Percentiles rank a stretch among this genome's conserved stretches.
phyloP scores from a whole-genome alignment of 192 early-diverging fungal genomes.

The Podila verticillata region DNA sequence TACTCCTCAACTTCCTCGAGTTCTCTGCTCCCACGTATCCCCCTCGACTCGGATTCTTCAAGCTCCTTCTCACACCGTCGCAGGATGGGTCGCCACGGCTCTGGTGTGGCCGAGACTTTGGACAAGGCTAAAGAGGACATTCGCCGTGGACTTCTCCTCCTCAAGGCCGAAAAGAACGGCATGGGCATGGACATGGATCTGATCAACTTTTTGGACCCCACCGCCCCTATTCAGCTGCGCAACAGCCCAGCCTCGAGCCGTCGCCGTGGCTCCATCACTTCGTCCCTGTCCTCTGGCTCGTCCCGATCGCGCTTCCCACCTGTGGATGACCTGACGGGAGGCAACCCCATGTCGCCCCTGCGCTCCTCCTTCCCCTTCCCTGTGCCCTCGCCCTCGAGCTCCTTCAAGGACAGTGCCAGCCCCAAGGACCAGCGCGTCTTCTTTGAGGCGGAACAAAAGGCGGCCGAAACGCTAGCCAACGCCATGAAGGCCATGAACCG shows the following conservation, averaged over 20 bases:
- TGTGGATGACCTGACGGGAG: constrained; percentile 18
- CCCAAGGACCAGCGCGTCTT: constrained; percentile 46
- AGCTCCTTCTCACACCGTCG: constrained; percentile 41
- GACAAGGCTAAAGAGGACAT: constrained; percentile 58
- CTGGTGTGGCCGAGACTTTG: constrained; percentile 33
- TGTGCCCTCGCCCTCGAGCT: constrained; percentile 8
- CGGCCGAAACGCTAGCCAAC: constrained; percentile 40
- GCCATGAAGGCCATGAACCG: constrained; percentile 50
- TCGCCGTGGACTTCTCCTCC: constrained; percentile 41
- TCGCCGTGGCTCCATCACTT: constrained; percentile 37
- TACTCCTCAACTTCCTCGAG: constrained; percentile 37
- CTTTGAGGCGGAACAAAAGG: constrained; percentile 48
- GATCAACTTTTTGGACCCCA: constrained; percentile 40
- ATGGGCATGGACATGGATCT: constrained; percentile 50
- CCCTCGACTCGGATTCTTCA: constrained; percentile 36
- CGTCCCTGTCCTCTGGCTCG: constrained; percentile 42
- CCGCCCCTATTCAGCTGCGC: constrained; percentile 12
- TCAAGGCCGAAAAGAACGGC: constrained; percentile 54
- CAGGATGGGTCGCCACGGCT: constrained; percentile 32
- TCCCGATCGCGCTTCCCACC: constrained; percentile 37
- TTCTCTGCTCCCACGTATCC: constrained; percentile 16
- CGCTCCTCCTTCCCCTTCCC: constrained; percentile 43
- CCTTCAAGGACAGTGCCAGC: constrained; percentile 4
- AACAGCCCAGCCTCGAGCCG: constrained; percentile 28
- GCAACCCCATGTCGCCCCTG: constrained; percentile 37